Evolutionary conservation across 2,329 filamentous ascomycete genomes (phyloP).

Genomic region (Capronia americana): DNA sequence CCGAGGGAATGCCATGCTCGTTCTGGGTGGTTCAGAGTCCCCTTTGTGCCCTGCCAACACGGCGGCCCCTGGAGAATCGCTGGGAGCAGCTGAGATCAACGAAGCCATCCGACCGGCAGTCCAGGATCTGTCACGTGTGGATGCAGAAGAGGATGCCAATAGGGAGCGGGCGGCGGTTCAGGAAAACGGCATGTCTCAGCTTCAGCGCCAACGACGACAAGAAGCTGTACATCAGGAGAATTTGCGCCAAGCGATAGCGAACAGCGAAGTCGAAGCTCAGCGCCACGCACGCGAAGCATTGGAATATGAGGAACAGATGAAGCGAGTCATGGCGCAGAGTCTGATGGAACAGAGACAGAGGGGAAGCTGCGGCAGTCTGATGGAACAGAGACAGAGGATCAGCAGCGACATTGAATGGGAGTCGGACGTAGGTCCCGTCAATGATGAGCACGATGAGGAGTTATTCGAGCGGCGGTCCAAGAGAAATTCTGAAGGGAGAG

Average conservation of each 20-base stretch:
- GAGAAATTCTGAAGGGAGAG: neutral
- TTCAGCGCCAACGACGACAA: constrained; percentile 45
- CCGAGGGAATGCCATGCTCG: constrained; percentile 13
- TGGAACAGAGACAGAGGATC: constrained; percentile 2
- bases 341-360: constrained; percentile 13
- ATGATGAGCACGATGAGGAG: constrained; percentile 37
- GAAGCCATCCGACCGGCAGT: constrained; percentile 73
- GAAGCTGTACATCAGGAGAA: constrained; percentile 51
- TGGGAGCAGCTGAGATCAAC: constrained; percentile 64
- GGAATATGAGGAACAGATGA: constrained; percentile 28
- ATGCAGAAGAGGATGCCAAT: constrained; percentile 70
- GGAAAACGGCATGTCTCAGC: constrained; percentile 66
- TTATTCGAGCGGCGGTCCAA: constrained; percentile 22
- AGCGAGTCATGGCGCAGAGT: constrained; percentile 26
- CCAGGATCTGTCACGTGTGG: constrained; percentile 70
- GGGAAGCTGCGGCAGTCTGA: neutral
- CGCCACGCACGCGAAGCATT: constrained; percentile 22
- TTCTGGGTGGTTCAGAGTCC: constrained; percentile 8
- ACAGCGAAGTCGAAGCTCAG: constrained; percentile 55
- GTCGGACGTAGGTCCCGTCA: neutral
- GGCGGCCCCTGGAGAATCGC: constrained; percentile 14
- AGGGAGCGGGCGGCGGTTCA: constrained; percentile 77
- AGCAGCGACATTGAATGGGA: neutral
- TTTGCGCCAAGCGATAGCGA: constrained; percentile 58
- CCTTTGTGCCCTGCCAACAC: neutral